Evolutionary conservation across 495 filamentous ascomycete species (phyloP), one percentile per base, ranked within the genome.

Genomic region (Tuber microsphaerosporum): DNA sequence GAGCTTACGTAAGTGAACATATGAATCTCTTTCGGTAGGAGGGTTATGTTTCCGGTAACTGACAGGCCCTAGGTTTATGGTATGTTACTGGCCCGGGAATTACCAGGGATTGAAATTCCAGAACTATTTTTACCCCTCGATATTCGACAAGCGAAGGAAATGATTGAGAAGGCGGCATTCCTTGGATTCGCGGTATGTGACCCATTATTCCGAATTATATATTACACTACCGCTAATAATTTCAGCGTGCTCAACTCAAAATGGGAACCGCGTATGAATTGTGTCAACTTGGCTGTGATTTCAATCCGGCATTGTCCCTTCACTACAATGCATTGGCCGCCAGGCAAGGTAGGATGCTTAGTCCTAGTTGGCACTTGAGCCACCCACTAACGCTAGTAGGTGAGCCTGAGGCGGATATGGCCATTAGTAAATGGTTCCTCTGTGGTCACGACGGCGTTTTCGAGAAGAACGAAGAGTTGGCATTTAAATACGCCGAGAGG

Each of bases 361-460:
- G 92, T 80, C 93, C 95, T 83, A 97, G 93, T 93, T 97, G 95
- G 84, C 86, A 96, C 37, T 96, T 93, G 79, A 94, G 94, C 20
- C 91, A 92, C 79, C 92, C 97, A 82, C 89, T 88, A n/a, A 86
- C 92, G 2, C 96, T 97, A 80, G 87, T 19, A 75, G 87, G 88
- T 44, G 93, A 97, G 80, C 85, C 92, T 0, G 95, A 98, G 81
- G 95, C 94, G 0, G 93, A 97, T 72, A 93, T 99, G 88, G 93
- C 94, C 39, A 94, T 99, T 75, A 97, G 94, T 82, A 96, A 97
- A 84, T 99, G 95, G 95, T 98, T 98, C 84, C 87, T 99, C 41
- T 97, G 95, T 81, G 95, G 95, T 12, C 93, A 94, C 77, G 94
- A 98, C 82, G 89, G 89, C 39, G 87, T 94, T 9, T 97, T 99